Percentiles rank a stretch among this genome's conserved stretches.
These are phyloP conservation scores for Termitomyces sp. DNA, from an alignment of 768 basidiomycete genomes.

Conservation along the genomic window DNA sequence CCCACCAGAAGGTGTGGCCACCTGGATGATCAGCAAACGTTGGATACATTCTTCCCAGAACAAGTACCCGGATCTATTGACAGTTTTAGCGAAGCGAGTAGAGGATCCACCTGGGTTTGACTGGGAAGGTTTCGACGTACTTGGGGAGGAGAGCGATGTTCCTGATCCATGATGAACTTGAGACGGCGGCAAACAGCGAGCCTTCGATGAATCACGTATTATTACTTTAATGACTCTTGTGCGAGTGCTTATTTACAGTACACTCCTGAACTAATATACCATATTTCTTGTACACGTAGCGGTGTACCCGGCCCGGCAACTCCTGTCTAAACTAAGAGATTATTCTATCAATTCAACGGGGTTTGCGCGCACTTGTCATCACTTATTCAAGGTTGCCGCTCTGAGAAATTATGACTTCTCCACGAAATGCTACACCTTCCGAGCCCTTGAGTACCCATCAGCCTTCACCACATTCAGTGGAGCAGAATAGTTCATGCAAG, in stretches of 20 bases:
- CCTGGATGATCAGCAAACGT: conserved; percentile 72
- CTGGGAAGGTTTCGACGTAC: conserved; percentile 38
- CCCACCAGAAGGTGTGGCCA: conserved; percentile 58
- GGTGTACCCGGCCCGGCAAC: background rate
- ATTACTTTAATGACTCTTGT: conserved; percentile 14
- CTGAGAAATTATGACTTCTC: background rate
- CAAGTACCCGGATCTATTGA: conserved; percentile 42
- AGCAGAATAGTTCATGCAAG: conserved; percentile 28
- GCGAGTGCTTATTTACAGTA: background rate
- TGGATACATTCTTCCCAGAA: conserved; percentile 45
- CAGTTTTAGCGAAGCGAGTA: conserved; percentile 36
- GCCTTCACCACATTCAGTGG: background rate
- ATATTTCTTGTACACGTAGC: background rate
- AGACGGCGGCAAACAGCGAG: conserved; percentile 15
- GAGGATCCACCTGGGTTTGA: conserved; percentile 44
- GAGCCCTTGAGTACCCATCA: background rate
- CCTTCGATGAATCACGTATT: conserved; percentile 22
- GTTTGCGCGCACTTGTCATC: background rate
- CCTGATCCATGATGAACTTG: conserved; percentile 14
- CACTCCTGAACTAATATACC: background rate
- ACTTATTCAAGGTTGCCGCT: too few relatives aligned
- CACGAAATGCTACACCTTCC: background rate
- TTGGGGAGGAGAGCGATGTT: conserved; percentile 53
- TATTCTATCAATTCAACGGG: background rate
- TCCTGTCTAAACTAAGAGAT: too few relatives aligned